Percentiles rank a stretch among this genome's conserved stretches.
phyloP scores from a whole-genome alignment of 768 basidiomycete species.

The Suillus sp. region DNA sequence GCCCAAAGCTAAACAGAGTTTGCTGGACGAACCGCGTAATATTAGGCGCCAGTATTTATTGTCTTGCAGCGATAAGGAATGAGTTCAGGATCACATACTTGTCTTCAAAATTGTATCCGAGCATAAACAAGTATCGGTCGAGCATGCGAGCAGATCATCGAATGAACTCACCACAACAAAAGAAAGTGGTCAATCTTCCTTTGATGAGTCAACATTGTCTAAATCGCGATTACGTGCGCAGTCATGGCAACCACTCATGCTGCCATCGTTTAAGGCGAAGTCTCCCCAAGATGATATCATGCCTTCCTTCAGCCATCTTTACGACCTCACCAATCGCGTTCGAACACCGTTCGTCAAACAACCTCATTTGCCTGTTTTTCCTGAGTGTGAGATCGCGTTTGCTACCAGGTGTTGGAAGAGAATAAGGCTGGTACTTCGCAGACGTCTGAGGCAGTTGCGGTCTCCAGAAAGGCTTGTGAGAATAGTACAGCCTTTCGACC shows the following conservation, averaged over 20 bases:
- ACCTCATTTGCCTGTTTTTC: constrained; percentile 26
- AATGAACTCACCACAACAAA: not conserved
- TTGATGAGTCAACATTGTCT: not conserved
- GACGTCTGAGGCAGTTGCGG: constrained; percentile 32
- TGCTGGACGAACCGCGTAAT: not conserved
- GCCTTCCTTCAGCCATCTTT: constrained; percentile 60
- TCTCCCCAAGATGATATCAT: constrained; percentile 52
- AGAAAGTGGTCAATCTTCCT: not conserved
- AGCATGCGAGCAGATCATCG: not conserved
- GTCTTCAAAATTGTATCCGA: not conserved
- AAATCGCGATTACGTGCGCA: not conserved
- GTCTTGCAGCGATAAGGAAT: constrained; percentile 1
- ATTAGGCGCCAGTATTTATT: not conserved
- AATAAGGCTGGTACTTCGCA: constrained; percentile 25
- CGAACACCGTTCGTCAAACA: constrained; percentile 43
- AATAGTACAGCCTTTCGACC: constrained; percentile 25
- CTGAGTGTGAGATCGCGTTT: constrained; percentile 20
- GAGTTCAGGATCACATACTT: not conserved
- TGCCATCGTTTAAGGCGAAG: constrained; percentile 34
- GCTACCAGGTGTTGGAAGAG: constrained; percentile 14
- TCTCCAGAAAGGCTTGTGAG: constrained; percentile 38
- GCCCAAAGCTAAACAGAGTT: constrained; percentile 3
- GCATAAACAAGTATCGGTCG: not conserved
- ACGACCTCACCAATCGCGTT: constrained; percentile 54
- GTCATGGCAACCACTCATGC: constrained; percentile 12